phyloP scores from a whole-genome alignment of 495 filamentous ascomycete species.

The Aspergillus baeticus region DNA sequence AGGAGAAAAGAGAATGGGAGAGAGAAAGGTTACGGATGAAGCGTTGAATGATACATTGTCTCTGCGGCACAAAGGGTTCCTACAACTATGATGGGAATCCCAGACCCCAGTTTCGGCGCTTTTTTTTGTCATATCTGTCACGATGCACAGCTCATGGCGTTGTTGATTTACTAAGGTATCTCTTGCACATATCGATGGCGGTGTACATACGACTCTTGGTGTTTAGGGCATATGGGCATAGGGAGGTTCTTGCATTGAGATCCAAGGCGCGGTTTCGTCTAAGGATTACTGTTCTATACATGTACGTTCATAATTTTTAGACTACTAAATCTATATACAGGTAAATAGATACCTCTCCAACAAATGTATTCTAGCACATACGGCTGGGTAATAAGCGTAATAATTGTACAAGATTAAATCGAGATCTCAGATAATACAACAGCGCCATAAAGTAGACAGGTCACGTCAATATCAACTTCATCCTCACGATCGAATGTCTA shows the following conservation, averaged over 20 bases:
- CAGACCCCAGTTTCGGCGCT: too few relatives aligned
- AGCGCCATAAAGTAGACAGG: conserved; percentile 1
- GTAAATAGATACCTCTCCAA: too few relatives aligned
- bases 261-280: neutral
- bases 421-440: conserved; percentile 2
- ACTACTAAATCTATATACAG: too few relatives aligned
- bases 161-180: conserved; percentile 8
- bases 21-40: neutral
- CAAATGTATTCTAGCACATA: neutral
- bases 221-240: neutral
- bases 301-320: conserved; percentile 10
- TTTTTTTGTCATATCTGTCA: neutral
- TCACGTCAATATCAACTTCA: neutral
- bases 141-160: conserved; percentile 2
- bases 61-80: neutral
- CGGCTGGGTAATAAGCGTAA: neutral
- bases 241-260: neutral
- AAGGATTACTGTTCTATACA: conserved; percentile 2
- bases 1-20: conserved; percentile 12
- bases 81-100: too few relatives aligned
- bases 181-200: conserved; percentile 1
- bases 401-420: conserved; percentile 2
- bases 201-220: neutral
- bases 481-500: conserved; percentile 17
- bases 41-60: neutral